Evolutionary conservation across 1,139 yeast genomes (phyloP).

Genomic region (Lodderomyces theae): DNA sequence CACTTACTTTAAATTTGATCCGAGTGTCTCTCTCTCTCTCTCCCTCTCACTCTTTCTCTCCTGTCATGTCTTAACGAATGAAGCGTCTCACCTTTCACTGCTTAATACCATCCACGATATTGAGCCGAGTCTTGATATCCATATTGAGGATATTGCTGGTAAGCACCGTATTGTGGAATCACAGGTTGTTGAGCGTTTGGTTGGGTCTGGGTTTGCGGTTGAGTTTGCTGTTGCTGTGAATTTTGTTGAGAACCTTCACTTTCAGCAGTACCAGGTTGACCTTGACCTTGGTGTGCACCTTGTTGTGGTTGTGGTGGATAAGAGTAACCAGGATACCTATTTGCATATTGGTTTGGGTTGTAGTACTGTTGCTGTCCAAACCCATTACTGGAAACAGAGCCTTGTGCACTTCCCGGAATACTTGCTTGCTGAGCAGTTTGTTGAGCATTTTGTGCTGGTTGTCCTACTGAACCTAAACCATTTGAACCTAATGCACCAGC

Average conservation of each 20-base stretch:
- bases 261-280: constrained; percentile 7
- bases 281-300: constrained; percentile 15
- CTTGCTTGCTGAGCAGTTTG: constrained; percentile 9
- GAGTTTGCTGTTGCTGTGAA: constrained; percentile 3
- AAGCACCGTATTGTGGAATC: constrained; percentile 44
- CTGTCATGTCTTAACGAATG: too few relatives aligned
- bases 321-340: constrained; percentile 39
- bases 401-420: constrained; percentile 11
- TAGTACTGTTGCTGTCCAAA: constrained; percentile 25
- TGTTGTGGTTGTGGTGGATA: constrained; percentile 28
- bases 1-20: background rate
- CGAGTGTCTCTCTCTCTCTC: background rate
- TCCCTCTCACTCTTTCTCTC: too few relatives aligned
- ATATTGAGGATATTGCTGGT: constrained; percentile 52
- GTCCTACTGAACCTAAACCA: constrained; percentile 16
- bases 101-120: constrained; percentile 38
- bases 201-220: constrained; percentile 20
- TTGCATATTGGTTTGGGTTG: constrained; percentile 38
- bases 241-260: constrained; percentile 8
- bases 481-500: constrained; percentile 21
- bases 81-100: background rate
- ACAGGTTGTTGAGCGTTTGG: constrained; percentile 30
- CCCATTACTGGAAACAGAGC: constrained; percentile 14
- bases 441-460: constrained; percentile 10
- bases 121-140: constrained; percentile 47